These are phyloP conservation scores for Russula sp. DNA, from an alignment of 768 basidiomycete species.

Conservation along the genomic window DNA sequence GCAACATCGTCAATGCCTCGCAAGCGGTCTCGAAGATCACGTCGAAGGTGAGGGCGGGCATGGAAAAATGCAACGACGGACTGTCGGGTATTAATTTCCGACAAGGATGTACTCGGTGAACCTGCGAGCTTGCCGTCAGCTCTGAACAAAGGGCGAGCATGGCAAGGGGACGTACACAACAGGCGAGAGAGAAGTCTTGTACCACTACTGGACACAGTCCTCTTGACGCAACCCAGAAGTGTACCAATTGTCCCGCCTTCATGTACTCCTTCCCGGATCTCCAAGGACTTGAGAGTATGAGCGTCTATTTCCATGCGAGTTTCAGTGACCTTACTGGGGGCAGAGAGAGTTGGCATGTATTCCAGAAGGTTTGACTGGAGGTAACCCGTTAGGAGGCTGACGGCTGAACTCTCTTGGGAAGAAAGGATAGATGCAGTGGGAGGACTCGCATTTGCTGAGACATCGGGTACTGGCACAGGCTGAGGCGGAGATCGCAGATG, in stretches of 20 bases:
- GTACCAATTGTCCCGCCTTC: constrained; percentile 72
- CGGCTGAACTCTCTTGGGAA: constrained; percentile 45
- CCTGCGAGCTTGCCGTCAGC: constrained; percentile 36
- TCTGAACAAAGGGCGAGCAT: not conserved
- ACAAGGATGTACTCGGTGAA: constrained; percentile 72
- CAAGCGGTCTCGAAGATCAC: constrained; percentile 52
- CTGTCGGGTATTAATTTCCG: constrained; percentile 67
- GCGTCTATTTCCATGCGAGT: constrained; percentile 84
- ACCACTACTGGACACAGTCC: constrained; percentile 73
- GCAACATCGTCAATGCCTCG: constrained; percentile 58
- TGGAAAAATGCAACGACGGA: constrained; percentile 69
- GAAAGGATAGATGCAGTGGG: constrained; percentile 21
- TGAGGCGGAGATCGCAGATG: not conserved
- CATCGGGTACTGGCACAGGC: constrained; percentile 18
- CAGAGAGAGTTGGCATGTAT: constrained; percentile 58
- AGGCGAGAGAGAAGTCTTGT: constrained; percentile 66
- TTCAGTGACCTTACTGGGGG: constrained; percentile 49
- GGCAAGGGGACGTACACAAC: constrained; percentile 50
- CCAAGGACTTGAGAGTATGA: constrained; percentile 83
- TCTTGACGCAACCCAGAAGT: constrained; percentile 64
- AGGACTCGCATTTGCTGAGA: not conserved
- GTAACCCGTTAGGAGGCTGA: constrained; percentile 56
- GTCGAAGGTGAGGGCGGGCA: constrained; percentile 50
- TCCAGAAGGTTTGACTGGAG: constrained; percentile 66
- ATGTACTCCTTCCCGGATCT: constrained; percentile 66